Conservation (phyloP, 1,284 basidiomycete species). For the Microbotryum violaceum region DNA sequence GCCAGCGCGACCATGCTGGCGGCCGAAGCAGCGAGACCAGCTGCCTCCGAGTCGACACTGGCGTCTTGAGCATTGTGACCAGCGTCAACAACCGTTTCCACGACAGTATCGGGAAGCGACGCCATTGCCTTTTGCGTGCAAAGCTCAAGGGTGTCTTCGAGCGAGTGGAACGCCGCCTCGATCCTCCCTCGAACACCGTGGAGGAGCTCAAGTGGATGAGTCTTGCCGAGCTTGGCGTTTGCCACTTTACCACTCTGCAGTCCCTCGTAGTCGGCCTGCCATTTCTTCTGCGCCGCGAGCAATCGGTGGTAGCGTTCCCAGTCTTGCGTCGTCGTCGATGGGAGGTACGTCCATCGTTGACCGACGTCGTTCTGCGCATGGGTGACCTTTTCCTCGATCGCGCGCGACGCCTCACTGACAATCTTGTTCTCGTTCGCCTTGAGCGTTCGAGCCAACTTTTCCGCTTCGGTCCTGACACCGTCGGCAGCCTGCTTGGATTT, state of each 20-base stretch:
- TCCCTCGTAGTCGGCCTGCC: constrained; percentile 19
- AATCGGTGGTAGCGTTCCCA: constrained; percentile 30
- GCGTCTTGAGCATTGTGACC: constrained; percentile 29
- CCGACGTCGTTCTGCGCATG: constrained; percentile 31
- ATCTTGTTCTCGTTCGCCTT: too few species aligned
- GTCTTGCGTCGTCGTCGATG: constrained; percentile 19
- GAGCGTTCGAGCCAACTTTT: too few species aligned
- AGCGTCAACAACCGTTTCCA: constrained; percentile 23
- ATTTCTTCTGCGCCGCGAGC: constrained; percentile 26
- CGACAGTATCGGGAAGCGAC: constrained; percentile 5
- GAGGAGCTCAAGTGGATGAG: constrained; percentile 19
- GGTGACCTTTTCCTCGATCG: constrained; percentile 17
- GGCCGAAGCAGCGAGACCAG: constrained; percentile 16
- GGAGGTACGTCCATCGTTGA: constrained; percentile 31
- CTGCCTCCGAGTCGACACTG: constrained; percentile 21
- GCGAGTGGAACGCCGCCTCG: constrained; percentile 12
- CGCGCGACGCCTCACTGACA: too few species aligned
- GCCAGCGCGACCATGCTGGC: constrained; percentile 17
- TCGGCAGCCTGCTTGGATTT: too few species aligned
- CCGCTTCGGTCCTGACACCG: too few species aligned
- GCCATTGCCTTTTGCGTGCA: background rate
- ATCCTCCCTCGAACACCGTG: constrained; percentile 7
- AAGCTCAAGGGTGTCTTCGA: constrained; percentile 19
- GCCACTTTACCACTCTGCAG: constrained; percentile 15
- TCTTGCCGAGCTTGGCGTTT: too few species aligned